Conservation (phyloP, 257 asterid species). For the Nemophila menziesii region DNA sequence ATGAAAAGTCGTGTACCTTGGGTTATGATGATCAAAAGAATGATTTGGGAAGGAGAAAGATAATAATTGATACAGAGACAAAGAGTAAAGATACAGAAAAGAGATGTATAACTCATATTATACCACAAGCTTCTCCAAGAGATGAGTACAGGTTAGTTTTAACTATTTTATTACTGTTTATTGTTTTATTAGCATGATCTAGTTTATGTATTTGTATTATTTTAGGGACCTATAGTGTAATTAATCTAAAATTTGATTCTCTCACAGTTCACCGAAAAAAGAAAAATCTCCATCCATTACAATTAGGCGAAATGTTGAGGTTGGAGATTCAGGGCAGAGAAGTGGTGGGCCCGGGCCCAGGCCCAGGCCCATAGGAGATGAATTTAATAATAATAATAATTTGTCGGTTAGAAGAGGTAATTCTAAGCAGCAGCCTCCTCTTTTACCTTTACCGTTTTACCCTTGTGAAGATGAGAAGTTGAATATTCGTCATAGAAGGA, state of each 20-base stretch:
- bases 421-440: too few species aligned
- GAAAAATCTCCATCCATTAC: constrained; percentile 80
- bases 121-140: constrained; percentile 73
- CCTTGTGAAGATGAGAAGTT: constrained; percentile 71
- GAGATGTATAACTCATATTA: too few species aligned
- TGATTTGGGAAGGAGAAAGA: constrained; percentile 66
- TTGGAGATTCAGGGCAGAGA: constrained; percentile 64
- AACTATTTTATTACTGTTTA: too few species aligned
- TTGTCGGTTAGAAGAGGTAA: too few species aligned
- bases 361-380: too few species aligned
- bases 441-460: constrained; percentile 35
- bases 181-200: too few species aligned
- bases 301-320: constrained; percentile 50
- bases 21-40: constrained; percentile 65
- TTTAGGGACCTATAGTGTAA: too few species aligned
- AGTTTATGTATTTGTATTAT: too few species aligned
- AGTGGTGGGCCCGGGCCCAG: too few species aligned
- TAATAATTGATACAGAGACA: constrained; percentile 65
- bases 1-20: constrained; percentile 50
- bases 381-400: too few species aligned
- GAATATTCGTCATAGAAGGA: constrained; percentile 63
- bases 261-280: constrained; percentile 39
- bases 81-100: too few species aligned
- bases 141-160: constrained; percentile 54
- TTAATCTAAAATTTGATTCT: too few species aligned